Evolutionary conservation across 768 basidiomycete species (phyloP), one percentile per base, ranked within the genome.

Genomic region (Dendrothele bispora): DNA sequence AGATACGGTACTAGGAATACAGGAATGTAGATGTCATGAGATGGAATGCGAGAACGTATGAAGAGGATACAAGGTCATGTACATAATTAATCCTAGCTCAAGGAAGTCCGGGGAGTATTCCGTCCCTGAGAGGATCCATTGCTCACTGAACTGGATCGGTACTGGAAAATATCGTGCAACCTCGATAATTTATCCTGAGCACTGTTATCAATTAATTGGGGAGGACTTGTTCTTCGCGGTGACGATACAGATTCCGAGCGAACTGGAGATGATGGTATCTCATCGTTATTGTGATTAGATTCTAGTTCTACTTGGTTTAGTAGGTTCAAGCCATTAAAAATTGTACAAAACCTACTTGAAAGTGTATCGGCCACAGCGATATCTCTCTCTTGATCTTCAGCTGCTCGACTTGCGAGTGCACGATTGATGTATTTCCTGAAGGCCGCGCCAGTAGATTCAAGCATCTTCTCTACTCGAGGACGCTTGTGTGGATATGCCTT

Each of bases 391-490:
- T 87, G 77, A 56, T 94, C 91, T 58, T 93, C 89, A 8, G 86
- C 84, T n/a, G 89, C 90, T 46, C 91, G 77, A 60, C 83, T 93
- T 0, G 91, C 91, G 20, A 95, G 68, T 2, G 93, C 92, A 37
- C 92, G 82, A 27, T 83, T 88, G 57, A 95, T 91, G 60, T 95
- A 95, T 60, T 93, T 93, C 41, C 90, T 80, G 73, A 95, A 95
- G 6, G 89, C 89, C 17, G 88, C 80, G 2, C 92, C 92, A 0
- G 93, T 94, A 1, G 88, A 84, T 57, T 93, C 89, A 18, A 95
- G 76, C 72, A 93, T 78, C 61, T 91, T 91, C 59, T 94, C 92
- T 18, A 94, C 91, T 34, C 82, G 82, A 2, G 82, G 70, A 58
- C 80, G 79, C 61, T 91, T 93, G 57, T 91, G 83, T 0, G 93